Percentiles rank a stretch among this genome's conserved stretches.
These are phyloP conservation scores for Eucalyptus polybractea DNA, from an alignment of 345 rosid genomes.

Conservation along the genomic window DNA sequence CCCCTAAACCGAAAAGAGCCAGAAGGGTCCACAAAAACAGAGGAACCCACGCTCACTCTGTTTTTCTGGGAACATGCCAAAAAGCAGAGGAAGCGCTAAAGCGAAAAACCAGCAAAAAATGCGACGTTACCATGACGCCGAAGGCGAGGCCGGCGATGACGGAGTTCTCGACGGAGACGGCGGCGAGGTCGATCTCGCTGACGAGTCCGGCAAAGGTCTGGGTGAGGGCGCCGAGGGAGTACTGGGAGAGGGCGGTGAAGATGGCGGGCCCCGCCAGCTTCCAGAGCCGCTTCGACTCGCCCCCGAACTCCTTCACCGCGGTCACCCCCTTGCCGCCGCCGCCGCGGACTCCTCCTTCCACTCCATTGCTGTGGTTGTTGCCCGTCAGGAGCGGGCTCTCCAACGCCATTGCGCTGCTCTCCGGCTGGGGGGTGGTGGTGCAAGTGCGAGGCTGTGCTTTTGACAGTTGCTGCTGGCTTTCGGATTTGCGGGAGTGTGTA, in stretches of 20 bases:
- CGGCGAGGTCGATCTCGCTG: conserved; percentile 77
- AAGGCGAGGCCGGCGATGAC: conserved; percentile 80
- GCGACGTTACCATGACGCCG: conserved; percentile 53
- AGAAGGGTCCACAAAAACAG: neutral
- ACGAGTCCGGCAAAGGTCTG: conserved; percentile 70
- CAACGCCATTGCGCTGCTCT: conserved; percentile 3
- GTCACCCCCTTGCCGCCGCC: neutral
- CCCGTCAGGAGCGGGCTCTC: conserved; percentile 20
- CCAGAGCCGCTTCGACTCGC: conserved; percentile 76
- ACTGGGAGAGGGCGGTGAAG: conserved; percentile 60
- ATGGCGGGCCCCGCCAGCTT: conserved; percentile 81
- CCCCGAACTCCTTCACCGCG: conserved; percentile 29
- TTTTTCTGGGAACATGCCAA: neutral
- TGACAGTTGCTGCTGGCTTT: neutral
- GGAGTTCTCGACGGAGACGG: conserved; percentile 82
- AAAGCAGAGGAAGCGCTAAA: neutral
- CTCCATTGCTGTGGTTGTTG: neutral
- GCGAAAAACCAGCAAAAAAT: neutral
- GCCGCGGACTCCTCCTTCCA: neutral
- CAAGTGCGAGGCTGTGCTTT: neutral
- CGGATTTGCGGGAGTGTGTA: neutral
- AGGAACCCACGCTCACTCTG: neutral
- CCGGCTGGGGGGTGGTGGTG: neutral
- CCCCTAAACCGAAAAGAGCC: neutral
- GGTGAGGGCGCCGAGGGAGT: conserved; percentile 86